Evolutionary conservation across 1,139 yeast genomes (phyloP).

Genomic region (Saccharomyces hybrid): DNA sequence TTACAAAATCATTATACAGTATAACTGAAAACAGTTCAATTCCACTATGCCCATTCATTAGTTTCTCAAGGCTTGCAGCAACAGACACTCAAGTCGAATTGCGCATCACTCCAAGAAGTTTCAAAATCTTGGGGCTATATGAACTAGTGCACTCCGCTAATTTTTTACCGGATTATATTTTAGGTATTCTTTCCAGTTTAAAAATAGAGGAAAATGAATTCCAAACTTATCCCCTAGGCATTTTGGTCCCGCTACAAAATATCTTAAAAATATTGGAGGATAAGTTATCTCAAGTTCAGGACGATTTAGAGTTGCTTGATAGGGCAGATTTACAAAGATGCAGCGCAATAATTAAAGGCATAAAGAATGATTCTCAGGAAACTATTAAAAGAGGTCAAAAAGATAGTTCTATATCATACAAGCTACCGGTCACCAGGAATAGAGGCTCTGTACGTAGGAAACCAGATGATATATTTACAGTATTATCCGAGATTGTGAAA

Average conservation of each 20-base stretch:
- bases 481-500: conserved; percentile 16
- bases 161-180: conserved; percentile 45
- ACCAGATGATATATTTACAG: conserved; percentile 8
- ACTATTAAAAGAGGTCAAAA: background rate
- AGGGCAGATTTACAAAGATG: conserved; percentile 51
- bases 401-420: background rate
- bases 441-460: background rate
- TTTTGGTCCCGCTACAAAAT: conserved; percentile 57
- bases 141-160: conserved; percentile 53
- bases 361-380: conserved; percentile 4
- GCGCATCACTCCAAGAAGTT: conserved; percentile 56
- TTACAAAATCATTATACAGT: conserved; percentile 29
- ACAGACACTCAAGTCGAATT: conserved; percentile 57
- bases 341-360: conserved; percentile 6
- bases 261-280: conserved; percentile 52
- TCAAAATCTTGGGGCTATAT: conserved; percentile 48
- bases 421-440: conserved; percentile 1
- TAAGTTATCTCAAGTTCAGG: conserved; percentile 43
- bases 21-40: conserved; percentile 23
- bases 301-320: conserved; percentile 54
- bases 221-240: conserved; percentile 69
- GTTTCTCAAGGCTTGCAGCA: conserved; percentile 61
- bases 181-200: conserved; percentile 51
- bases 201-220: conserved; percentile 45
- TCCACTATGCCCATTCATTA: conserved; percentile 41